Evolutionary conservation across 805 yeast species (phyloP), one percentile per base, ranked within the genome.

Genomic region (Wickerhamiella brachini): DNA sequence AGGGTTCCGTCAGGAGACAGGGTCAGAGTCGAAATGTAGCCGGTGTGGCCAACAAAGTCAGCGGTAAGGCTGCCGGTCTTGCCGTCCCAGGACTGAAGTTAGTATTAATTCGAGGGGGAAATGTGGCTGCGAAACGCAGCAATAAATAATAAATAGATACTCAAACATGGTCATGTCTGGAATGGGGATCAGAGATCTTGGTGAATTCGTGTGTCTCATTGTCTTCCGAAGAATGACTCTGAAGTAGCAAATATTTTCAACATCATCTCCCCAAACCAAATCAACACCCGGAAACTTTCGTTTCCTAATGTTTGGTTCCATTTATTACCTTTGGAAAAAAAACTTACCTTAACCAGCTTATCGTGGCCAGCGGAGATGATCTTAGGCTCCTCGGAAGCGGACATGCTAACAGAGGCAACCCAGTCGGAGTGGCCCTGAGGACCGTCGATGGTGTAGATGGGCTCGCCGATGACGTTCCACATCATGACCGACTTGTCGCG

Each of bases 1-100:
- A 93, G 79, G 62, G 98, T 83, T 79, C 97, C 98, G 78, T 93
- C 99, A 78, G 99, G 99, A 62, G 99, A 88, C 72, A 93, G 83
- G 70, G 96, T 87, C 78, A 93, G 81, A 71, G 94, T 77, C 71
- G 95, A 85, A 67, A 93, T 84, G 93, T 89, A 89, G 77, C 95
- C 96, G 74, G 93, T 87, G 95, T 93, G 99, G 72, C 98, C 99
- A 68, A 87, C 79, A 81, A 85, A 85, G 78, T 93, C 97, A 71
- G 97, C 95, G 71, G 83, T 81, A 69, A 87, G 79, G 67, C 79
- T 73, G 81, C 81, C 83, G 72, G 81, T 81, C 69, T 75, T 71
- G 71, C 88, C 79, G 75, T 88, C 94, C 97, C 97, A 93, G 59
- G 95, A 81, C 97, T 90, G 56, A 46, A 29, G 69, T 56, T 61